Evolutionary conservation across 2,329 filamentous ascomycete species (phyloP).

Genomic region (Mycocentrospora acerina): DNA sequence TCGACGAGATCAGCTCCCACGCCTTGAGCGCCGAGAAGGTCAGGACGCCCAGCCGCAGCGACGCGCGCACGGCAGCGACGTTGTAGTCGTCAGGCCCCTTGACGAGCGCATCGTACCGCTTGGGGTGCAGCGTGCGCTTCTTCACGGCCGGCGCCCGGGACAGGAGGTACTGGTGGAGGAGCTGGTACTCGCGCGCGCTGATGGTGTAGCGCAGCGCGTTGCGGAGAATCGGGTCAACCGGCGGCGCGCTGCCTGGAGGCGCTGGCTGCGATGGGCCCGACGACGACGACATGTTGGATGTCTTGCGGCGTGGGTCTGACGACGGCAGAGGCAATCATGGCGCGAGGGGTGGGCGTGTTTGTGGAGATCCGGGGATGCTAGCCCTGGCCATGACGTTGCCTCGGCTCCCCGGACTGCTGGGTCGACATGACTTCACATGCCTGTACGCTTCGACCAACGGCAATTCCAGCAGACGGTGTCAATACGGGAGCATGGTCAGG

Average conservation of each 20-base stretch:
- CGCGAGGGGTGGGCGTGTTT: conserved; percentile 16
- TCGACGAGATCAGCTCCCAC: conserved; percentile 47
- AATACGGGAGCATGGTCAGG: too few species aligned
- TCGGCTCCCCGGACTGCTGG: too few species aligned
- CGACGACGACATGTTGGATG: conserved; percentile 37
- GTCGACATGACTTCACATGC: neutral
- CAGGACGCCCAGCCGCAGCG: conserved; percentile 47
- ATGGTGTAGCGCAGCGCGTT: conserved; percentile 83
- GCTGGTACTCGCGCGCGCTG: conserved; percentile 81
- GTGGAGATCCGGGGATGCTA: conserved; percentile 13
- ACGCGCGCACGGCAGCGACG: conserved; percentile 49
- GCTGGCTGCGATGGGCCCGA: conserved; percentile 29
- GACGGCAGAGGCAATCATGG: conserved; percentile 15
- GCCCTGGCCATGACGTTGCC: too few species aligned
- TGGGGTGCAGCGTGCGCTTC: conserved; percentile 54
- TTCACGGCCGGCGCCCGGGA: conserved; percentile 67
- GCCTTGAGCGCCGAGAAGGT: conserved; percentile 49
- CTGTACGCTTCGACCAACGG: neutral
- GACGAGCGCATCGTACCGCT: conserved; percentile 54
- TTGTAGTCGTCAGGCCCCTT: conserved; percentile 52
- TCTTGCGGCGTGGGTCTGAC: conserved; percentile 9
- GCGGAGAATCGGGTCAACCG: conserved; percentile 71
- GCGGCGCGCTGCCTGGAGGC: conserved; percentile 27
- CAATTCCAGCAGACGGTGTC: too few species aligned
- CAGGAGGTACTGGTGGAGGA: conserved; percentile 79